A percentile compares a stretch with the other conserved stretches of the same genome.
phyloP scores from a whole-genome alignment of 192 early-diverging fungal genomes.

The Coemansia sp. region DNA sequence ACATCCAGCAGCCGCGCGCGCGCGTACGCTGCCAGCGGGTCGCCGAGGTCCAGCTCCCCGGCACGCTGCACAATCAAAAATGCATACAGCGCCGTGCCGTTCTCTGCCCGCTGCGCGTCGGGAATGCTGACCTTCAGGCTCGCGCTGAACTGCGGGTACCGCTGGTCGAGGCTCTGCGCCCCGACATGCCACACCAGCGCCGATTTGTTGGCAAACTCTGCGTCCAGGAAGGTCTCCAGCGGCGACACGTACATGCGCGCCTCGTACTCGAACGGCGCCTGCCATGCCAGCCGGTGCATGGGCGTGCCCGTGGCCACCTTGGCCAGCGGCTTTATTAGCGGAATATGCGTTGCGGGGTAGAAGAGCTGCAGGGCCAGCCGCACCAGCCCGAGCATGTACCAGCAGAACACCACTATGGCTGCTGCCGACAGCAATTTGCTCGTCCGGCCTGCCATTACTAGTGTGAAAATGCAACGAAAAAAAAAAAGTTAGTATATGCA shows the following conservation, averaged over 20 bases:
- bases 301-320: background rate
- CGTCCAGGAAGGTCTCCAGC: constrained; percentile 9
- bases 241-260: constrained; percentile 40
- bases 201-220: constrained; percentile 26
- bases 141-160: constrained; percentile 17
- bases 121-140: constrained; percentile 18
- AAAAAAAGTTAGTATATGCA: no score
- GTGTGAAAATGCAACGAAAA: background rate
- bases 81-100: constrained; percentile 32
- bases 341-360: constrained; percentile 44
- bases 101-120: constrained; percentile 9
- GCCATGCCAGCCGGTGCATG: constrained; percentile 37
- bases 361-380: constrained; percentile 26
- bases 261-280: constrained; percentile 43
- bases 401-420: constrained; percentile 26
- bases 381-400: constrained; percentile 24
- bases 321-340: constrained; percentile 25
- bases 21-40: constrained; percentile 26
- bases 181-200: constrained; percentile 29
- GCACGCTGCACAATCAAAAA: constrained; percentile 43
- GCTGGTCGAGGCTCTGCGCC: constrained; percentile 27
- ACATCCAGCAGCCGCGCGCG: constrained; percentile 19
- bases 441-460: constrained; percentile 19
- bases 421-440: constrained; percentile 25
- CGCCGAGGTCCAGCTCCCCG: constrained; percentile 16